Conservation (phyloP, 495 filamentous ascomycete species). For the Hypoxylon perforatum region DNA sequence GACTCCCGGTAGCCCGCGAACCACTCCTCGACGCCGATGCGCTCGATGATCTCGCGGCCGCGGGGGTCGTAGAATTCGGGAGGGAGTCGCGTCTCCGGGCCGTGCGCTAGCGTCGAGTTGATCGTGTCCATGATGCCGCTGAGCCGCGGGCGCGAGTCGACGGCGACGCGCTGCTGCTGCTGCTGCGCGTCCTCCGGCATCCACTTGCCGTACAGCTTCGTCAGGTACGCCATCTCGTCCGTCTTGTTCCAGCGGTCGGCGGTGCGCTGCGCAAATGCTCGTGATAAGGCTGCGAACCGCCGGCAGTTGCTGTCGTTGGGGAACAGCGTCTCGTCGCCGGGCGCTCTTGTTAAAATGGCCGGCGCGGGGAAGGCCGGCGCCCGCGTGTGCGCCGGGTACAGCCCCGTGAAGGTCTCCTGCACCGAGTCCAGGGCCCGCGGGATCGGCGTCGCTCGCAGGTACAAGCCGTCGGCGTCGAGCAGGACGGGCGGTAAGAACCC, state of each 20-base stretch:
- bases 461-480: slow-evolving; percentile 73
- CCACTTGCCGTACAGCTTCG: slow-evolving; percentile 78
- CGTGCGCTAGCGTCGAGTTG: slow-evolving; percentile 89
- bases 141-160: slow-evolving; percentile 85
- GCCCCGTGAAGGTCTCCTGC: slow-evolving; percentile 87
- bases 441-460: slow-evolving; percentile 86
- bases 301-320: slow-evolving; percentile 90
- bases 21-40: slow-evolving; percentile 91
- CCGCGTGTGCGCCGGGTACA: slow-evolving; percentile 82
- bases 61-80: slow-evolving; percentile 87
- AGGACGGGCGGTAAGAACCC: slow-evolving; percentile 81
- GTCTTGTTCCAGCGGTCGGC: slow-evolving; percentile 85
- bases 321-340: slow-evolving; percentile 88
- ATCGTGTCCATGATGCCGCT: slow-evolving; percentile 94
- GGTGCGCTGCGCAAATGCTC: slow-evolving; percentile 83
- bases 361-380: slow-evolving; percentile 70
- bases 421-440: slow-evolving; percentile 87
- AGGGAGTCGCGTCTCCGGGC: slow-evolving; percentile 79
- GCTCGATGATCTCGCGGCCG: slow-evolving; percentile 75
- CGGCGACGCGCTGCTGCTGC: slow-evolving; percentile 77
- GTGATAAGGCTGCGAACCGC: slow-evolving; percentile 80
- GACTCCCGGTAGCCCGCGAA: slow-evolving; percentile 87
- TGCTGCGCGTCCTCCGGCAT: slow-evolving; percentile 78
- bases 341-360: slow-evolving; percentile 77
- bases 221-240: slow-evolving; percentile 87